A percentile compares a stretch with the other conserved stretches of the same genome.
These are phyloP conservation scores for Cladosporium sp. DNA, from an alignment of 2,329 filamentous ascomycete species.

Conservation along the genomic window DNA sequence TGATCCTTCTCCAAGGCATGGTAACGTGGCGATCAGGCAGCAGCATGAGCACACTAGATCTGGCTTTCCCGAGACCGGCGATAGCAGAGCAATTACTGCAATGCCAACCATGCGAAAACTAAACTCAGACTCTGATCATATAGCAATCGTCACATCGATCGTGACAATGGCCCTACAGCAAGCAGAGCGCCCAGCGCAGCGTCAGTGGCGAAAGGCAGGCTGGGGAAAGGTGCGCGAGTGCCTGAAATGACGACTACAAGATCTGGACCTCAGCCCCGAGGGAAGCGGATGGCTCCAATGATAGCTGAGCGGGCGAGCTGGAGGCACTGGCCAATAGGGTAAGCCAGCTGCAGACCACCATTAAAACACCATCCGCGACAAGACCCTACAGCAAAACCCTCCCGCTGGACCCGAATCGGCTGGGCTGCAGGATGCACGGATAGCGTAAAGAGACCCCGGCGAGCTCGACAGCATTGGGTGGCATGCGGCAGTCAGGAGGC, in stretches of 20 bases:
- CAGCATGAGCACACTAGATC: neutral
- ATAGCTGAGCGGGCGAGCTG: neutral
- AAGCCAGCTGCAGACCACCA: neutral
- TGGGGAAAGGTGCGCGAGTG: neutral
- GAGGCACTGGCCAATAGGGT: neutral
- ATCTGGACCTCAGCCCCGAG: no score
- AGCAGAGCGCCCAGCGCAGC: neutral
- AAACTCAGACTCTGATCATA: neutral
- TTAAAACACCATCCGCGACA: neutral
- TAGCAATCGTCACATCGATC: neutral
- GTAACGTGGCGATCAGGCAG: neutral
- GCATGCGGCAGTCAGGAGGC: neutral
- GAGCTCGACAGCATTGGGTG: neutral
- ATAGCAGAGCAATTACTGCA: neutral
- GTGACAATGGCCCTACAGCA: neutral
- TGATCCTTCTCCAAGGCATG: neutral
- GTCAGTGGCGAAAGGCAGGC: neutral
- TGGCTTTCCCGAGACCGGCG: neutral
- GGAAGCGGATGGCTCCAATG: no score
- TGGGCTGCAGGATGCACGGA: neutral
- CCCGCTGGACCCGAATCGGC: neutral
- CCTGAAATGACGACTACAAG: neutral
- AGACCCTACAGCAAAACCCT: neutral
- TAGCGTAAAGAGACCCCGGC: neutral
- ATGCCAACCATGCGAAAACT: neutral